phyloP scores from a whole-genome alignment of 495 filamentous ascomycete species.

The Daldinia concentrica region DNA sequence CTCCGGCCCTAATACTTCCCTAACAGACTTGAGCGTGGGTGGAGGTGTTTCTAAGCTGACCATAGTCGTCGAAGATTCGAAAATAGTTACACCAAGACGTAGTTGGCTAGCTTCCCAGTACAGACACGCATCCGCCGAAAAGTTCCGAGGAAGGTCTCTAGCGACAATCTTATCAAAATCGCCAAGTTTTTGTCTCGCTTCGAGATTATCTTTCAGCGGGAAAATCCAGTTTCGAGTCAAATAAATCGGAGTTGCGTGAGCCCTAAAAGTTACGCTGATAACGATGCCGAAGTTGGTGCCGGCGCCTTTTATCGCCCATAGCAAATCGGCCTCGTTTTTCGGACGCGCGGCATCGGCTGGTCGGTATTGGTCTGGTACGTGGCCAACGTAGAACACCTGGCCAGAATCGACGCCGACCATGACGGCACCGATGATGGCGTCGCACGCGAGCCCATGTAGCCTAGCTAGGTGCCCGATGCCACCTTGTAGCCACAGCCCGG shows the following conservation, averaged over 20 bases:
- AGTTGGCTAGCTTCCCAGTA: slow-evolving; percentile 60
- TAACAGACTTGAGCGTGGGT: slow-evolving; percentile 17
- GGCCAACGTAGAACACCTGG: slow-evolving; percentile 59
- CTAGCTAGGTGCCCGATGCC: slow-evolving; percentile 70
- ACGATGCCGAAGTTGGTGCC: slow-evolving; percentile 72
- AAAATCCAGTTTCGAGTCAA: slow-evolving; percentile 61
- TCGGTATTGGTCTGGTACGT: slow-evolving; percentile 59
- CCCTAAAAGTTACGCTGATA: slow-evolving; percentile 66
- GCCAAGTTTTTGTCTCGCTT: slow-evolving; percentile 52
- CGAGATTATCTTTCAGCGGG: slow-evolving; percentile 53
- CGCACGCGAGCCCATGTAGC: slow-evolving; percentile 66
- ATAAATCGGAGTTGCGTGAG: slow-evolving; percentile 57
- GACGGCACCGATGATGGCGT: slow-evolving; percentile 68
- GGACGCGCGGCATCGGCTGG: slow-evolving; percentile 59
- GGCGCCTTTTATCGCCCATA: slow-evolving; percentile 70
- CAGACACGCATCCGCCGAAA: slow-evolving; percentile 67
- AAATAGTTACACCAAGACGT: slow-evolving; percentile 64
- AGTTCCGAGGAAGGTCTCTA: slow-evolving; percentile 52
- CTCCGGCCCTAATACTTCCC: slow-evolving; percentile 52
- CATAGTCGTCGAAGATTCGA: slow-evolving; percentile 53
- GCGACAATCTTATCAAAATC: slow-evolving; percentile 58
- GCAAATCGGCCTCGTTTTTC: slow-evolving; percentile 61
- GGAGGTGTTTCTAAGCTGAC: slow-evolving; percentile 34
- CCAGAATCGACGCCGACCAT: slow-evolving; percentile 65
- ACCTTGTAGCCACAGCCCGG: slow-evolving; percentile 71